Evolutionary conservation across 1,284 basidiomycete genomes (phyloP).

Genomic region (Coniferiporia weirii): DNA sequence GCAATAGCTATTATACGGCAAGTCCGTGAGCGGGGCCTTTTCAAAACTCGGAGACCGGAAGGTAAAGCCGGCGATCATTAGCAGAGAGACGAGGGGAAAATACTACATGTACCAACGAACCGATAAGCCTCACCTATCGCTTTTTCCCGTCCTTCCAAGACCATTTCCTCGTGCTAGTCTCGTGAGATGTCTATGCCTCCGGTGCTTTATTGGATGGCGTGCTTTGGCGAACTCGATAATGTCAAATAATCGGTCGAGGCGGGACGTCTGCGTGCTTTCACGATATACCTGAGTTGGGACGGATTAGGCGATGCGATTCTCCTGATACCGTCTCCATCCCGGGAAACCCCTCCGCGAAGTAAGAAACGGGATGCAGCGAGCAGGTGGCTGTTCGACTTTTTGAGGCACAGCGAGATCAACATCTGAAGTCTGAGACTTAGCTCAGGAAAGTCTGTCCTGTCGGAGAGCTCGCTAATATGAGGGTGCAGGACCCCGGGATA

Average conservation of each 20-base stretch:
- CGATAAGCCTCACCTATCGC: too few relatives aligned
- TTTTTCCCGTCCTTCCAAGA: neutral
- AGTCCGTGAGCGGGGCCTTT: slow-evolving; percentile 52
- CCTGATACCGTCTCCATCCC: neutral
- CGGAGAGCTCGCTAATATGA: slow-evolving; percentile 1
- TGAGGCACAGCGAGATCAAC: neutral
- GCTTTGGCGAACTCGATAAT: neutral
- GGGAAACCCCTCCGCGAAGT: neutral
- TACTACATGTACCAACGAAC: too few relatives aligned
- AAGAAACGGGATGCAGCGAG: slow-evolving; percentile 10
- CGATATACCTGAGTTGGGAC: slow-evolving; percentile 6
- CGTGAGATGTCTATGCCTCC: slow-evolving; percentile 1
- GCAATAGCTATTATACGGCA: slow-evolving; percentile 40
- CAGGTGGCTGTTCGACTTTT: neutral
- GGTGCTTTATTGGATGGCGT: slow-evolving; percentile 5
- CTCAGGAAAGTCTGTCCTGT: neutral
- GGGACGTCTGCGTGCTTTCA: slow-evolving; percentile 11
- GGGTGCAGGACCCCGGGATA: slow-evolving; percentile 11
- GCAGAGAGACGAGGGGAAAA: neutral
- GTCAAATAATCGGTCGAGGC: neutral
- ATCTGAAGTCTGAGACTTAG: neutral
- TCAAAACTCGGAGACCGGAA: slow-evolving; percentile 66
- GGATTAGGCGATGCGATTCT: neutral
- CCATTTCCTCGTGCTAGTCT: slow-evolving; percentile 16
- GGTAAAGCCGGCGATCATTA: slow-evolving; percentile 45